Base-by-base conservation (phyloP, 257 asterid genomes). In the Ophiorrhiza pumila region DNA sequence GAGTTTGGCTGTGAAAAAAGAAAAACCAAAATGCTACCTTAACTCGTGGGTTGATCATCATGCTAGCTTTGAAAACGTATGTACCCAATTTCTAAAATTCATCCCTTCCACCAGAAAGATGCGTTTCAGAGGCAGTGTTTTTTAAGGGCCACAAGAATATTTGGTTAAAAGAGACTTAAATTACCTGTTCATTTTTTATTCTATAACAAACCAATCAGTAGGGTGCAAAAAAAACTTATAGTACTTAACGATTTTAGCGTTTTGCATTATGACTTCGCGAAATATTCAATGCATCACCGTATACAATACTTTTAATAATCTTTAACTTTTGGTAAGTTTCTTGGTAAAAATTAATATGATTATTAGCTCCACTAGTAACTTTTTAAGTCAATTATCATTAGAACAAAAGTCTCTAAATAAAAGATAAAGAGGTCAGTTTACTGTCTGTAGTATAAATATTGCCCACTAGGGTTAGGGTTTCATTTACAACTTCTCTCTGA, bases 381-480 rank as follows among this genome's bases (percentile, higher is more conserved):
- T 42, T 42, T 55, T 37, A 25, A 4, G 50, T 32, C 32, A 14
- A n/a, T n/a, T n/a, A n/a, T n/a, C n/a, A n/a, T n/a, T n/a, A n/a
- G n/a, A n/a, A n/a, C n/a, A n/a, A n/a, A 18, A 22, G 31, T 32
- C 45, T 68, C 34, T 50, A 12, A 68, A 52, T 20, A 22, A 69
- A n/a, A 69, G 42, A 37, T 13, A 32, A 41, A 35, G 17, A 34
- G 15, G 42, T 37, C 7, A 10, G 13, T 32, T 58, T 60, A 18
- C 13, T 18, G 32, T 22, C 43, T 60, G 42, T 32, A 60, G 42
- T 60, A 60, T 32, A 59, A 58, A 42, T 17, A 1, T 50, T 60
- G 43, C 47, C 71, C 67, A 15, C 53, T 47, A 69, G 80, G 72
- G 67, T 76, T 76, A 76, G 80, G 80, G 80, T 71, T 76, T 76